These are phyloP conservation scores for Leccinum imitatum DNA, from an alignment of 768 basidiomycete genomes.

Conservation along the genomic window DNA sequence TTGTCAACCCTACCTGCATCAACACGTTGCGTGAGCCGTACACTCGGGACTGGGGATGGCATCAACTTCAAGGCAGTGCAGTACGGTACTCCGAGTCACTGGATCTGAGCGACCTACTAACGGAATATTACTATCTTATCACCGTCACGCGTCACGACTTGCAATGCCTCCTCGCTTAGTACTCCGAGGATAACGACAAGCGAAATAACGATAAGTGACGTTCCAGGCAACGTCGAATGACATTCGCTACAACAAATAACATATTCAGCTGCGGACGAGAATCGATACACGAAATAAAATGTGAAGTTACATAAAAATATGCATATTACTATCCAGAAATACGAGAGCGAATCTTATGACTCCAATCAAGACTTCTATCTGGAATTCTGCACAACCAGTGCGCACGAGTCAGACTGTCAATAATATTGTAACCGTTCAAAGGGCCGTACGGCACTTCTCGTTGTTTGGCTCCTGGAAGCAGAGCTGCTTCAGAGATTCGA, in stretches of 20 bases:
- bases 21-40: slow-evolving; percentile 8
- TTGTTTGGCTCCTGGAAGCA: background rate
- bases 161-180: background rate
- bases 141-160: background rate
- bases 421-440: background rate
- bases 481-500: background rate
- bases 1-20: background rate
- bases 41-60: background rate
- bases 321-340: slow-evolving; percentile 8
- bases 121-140: background rate
- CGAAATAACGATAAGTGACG: slow-evolving; percentile 1
- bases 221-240: background rate
- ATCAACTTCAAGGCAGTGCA: too few relatives aligned
- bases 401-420: background rate
- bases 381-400: background rate
- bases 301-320: slow-evolving; percentile 3
- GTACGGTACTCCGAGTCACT: background rate
- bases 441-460: background rate
- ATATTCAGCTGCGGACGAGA: background rate
- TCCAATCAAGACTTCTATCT: background rate
- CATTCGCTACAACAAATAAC: slow-evolving; percentile 6
- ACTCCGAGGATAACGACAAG: background rate
- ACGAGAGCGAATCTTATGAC: slow-evolving; percentile 5
- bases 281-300: slow-evolving; percentile 12
- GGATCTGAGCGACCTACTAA: background rate